Percentiles rank a stretch among this genome's conserved stretches.
Evolutionary conservation across 129 eudicot species (phyloP).

Genomic region (Flaveria sonorensis): DNA sequence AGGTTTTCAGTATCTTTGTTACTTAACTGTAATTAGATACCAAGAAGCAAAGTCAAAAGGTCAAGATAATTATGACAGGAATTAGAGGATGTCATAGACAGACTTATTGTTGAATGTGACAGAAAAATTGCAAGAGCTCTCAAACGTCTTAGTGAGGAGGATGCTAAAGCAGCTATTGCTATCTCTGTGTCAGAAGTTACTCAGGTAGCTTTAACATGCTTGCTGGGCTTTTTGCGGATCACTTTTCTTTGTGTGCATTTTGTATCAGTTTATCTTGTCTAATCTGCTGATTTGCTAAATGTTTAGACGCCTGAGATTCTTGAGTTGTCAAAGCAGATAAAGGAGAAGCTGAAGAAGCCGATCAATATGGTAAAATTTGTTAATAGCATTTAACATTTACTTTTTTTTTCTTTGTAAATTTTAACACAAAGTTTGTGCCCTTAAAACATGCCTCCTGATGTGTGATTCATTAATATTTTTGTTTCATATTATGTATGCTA

Average conservation of each 20-base stretch:
- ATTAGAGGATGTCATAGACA: slow-evolving; percentile 88
- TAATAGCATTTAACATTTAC: background rate
- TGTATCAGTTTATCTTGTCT: slow-evolving; percentile 1
- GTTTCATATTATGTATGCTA: background rate
- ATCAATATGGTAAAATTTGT: slow-evolving; percentile 56
- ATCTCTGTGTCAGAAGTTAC: slow-evolving; percentile 93
- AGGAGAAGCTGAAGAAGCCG: slow-evolving; percentile 85
- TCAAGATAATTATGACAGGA: slow-evolving; percentile 83
- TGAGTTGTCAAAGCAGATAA: slow-evolving; percentile 86
- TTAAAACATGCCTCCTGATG: background rate
- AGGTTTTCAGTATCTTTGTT: background rate
- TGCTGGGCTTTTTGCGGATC: background rate
- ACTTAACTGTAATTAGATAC: slow-evolving; percentile 59
- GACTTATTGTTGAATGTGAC: slow-evolving; percentile 93
- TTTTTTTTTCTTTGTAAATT: background rate
- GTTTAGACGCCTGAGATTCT: slow-evolving; percentile 77
- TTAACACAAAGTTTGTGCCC: background rate
- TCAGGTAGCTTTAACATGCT: slow-evolving; percentile 39
- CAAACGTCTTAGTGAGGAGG: slow-evolving; percentile 93
- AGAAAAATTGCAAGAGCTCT: slow-evolving; percentile 88
- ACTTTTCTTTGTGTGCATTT: background rate
- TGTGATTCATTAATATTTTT: background rate
- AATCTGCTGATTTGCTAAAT: slow-evolving; percentile 12
- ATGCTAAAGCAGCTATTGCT: slow-evolving; percentile 98
- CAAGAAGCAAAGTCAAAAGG: slow-evolving; percentile 78